Percentiles rank a stretch among this genome's conserved stretches.
Conservation (phyloP, 2,329 filamentous ascomycete species). For the Periglandula ipomoeae region DNA sequence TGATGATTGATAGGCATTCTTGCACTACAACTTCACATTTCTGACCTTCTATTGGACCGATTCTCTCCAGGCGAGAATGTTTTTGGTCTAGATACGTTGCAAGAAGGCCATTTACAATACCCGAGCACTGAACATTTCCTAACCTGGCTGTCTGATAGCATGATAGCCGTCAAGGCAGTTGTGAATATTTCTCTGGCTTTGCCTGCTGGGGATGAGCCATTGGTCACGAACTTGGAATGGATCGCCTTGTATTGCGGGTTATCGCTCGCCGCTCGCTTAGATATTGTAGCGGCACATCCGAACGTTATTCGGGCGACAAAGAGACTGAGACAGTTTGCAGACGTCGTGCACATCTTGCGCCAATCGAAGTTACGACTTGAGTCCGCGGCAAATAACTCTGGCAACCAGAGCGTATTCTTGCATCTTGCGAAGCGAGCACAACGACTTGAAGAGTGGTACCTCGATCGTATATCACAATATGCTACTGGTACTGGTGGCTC, state of each 20-base stretch:
- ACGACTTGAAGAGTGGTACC: constrained; percentile 16
- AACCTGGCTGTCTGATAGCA: constrained; percentile 21
- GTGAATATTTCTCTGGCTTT: constrained; percentile 19
- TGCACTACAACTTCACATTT: constrained; percentile 18
- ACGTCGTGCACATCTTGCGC: constrained; percentile 19
- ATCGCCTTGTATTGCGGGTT: constrained; percentile 22
- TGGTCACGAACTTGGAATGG: constrained; percentile 22
- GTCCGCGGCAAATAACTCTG: constrained; percentile 11
- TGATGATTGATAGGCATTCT: constrained; percentile 14
- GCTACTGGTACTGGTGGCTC: neutral
- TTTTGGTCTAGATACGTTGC: constrained; percentile 17
- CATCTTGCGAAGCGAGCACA: constrained; percentile 14
- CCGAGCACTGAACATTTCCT: constrained; percentile 13
- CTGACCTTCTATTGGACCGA: constrained; percentile 22
- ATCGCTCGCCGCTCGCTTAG: constrained; percentile 18
- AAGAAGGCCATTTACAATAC: constrained; percentile 10
- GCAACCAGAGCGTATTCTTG: constrained; percentile 16
- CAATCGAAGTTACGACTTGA: constrained; percentile 21
- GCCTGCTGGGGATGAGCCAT: constrained; percentile 18
- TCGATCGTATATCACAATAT: neutral
- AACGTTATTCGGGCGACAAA: constrained; percentile 16
- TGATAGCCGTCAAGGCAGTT: constrained; percentile 20
- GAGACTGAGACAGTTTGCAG: constrained; percentile 20
- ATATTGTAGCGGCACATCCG: constrained; percentile 19
- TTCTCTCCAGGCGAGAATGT: constrained; percentile 17